Conservation (phyloP, 2,329 filamentous ascomycete genomes). For the Colletotrichum filicis region DNA sequence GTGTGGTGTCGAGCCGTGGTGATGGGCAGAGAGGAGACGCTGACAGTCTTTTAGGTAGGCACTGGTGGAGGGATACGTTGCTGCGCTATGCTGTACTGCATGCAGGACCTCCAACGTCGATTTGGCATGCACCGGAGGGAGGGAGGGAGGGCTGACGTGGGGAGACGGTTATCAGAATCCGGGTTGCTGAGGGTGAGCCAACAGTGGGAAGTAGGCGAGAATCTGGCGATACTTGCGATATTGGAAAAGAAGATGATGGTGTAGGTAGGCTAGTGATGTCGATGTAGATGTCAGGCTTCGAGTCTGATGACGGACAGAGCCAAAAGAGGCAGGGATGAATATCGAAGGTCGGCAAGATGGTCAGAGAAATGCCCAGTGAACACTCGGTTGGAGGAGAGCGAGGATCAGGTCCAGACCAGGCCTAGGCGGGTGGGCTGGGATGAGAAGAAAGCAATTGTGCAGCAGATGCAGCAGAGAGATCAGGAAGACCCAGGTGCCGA, state of each 20-base stretch:
- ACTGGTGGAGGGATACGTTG: constrained; percentile 10
- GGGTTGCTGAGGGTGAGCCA: neutral
- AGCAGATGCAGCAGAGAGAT: neutral
- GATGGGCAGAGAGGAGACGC: constrained; percentile 21
- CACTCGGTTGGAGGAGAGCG: neutral
- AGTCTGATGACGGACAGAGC: neutral
- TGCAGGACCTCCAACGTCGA: constrained; percentile 26
- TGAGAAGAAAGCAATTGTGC: constrained; percentile 14
- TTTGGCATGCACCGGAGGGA: constrained; percentile 1
- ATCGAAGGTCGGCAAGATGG: neutral
- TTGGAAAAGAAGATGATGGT: neutral
- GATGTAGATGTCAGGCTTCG: neutral
- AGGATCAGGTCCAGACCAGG: neutral
- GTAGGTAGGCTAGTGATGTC: neutral
- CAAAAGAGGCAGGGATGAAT: neutral
- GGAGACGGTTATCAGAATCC: constrained; percentile 17
- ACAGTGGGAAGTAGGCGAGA: neutral
- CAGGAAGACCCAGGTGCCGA: neutral
- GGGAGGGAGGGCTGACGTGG: constrained; percentile 7
- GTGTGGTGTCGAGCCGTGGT: constrained; percentile 20
- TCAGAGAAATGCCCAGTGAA: neutral
- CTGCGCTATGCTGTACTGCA: constrained; percentile 17
- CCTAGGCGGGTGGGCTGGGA: neutral
- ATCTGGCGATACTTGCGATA: neutral
- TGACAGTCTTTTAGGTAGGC: constrained; percentile 17